Evolutionary conservation across 768 basidiomycete genomes (phyloP).

Genomic region (Trametes cinnabarina): DNA sequence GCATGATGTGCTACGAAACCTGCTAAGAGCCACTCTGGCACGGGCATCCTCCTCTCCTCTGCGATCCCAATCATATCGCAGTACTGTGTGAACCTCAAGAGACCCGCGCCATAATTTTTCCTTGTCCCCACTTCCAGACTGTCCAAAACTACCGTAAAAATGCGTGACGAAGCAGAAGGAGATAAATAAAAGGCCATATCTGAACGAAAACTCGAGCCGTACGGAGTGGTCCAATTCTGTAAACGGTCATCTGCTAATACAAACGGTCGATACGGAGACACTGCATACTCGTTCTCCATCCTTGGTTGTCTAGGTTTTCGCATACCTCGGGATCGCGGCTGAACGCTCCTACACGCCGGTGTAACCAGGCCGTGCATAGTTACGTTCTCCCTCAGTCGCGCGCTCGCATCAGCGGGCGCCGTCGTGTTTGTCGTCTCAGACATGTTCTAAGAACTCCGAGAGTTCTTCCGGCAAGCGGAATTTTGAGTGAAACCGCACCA

Average conservation of each 20-base stretch:
- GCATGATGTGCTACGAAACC: constrained; percentile 28
- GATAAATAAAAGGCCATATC: background rate
- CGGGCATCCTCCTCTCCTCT: constrained; percentile 32
- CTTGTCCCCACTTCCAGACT: background rate
- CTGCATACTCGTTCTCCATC: background rate
- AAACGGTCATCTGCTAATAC: background rate
- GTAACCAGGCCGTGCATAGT: too few relatives aligned
- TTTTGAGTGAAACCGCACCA: background rate
- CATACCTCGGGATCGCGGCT: background rate
- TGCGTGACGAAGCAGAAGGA: background rate
- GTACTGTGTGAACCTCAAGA: constrained; percentile 37
- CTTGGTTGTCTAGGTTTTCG: background rate
- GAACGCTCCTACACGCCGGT: too few relatives aligned
- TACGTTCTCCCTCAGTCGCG: background rate
- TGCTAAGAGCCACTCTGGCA: constrained; percentile 27
- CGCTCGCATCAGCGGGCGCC: too few relatives aligned
- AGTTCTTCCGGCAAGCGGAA: constrained; percentile 3
- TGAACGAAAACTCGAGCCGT: background rate
- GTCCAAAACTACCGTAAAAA: background rate
- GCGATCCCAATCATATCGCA: constrained; percentile 36
- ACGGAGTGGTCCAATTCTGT: background rate
- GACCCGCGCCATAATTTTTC: constrained; percentile 32
- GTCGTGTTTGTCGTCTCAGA: background rate
- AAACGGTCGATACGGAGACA: background rate
- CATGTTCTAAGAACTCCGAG: background rate